phyloP scores from a whole-genome alignment of 192 early-diverging fungal species.

The Mortierella alpina region DNA sequence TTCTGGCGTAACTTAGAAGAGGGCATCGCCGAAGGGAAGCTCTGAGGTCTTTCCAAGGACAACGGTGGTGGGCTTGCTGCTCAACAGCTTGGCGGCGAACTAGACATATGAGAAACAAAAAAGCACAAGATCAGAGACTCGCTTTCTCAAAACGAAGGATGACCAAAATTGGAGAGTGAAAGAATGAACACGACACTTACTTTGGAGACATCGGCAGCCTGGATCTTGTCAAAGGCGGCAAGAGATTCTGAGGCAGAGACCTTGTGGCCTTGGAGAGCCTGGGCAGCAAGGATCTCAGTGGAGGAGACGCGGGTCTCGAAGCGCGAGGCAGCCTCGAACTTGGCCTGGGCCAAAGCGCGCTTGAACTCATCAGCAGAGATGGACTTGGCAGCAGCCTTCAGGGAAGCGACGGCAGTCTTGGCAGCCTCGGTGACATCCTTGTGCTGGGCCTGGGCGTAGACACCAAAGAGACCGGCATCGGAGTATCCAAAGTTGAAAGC shows the following conservation, averaged over 20 bases:
- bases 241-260: slow-evolving; percentile 28
- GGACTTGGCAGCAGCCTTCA: slow-evolving; percentile 65
- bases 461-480: slow-evolving; percentile 91
- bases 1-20: slow-evolving; percentile 52
- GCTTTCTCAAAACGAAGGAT: neutral
- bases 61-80: slow-evolving; percentile 81
- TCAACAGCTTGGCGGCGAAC: slow-evolving; percentile 71
- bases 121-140: neutral
- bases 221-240: slow-evolving; percentile 35
- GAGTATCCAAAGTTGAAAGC: slow-evolving; percentile 91
- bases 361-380: slow-evolving; percentile 65
- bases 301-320: slow-evolving; percentile 61
- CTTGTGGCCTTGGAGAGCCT: slow-evolving; percentile 51
- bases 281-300: slow-evolving; percentile 59
- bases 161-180: slow-evolving; percentile 10
- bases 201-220: slow-evolving; percentile 53
- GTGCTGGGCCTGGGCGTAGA: slow-evolving; percentile 71
- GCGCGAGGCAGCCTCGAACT: slow-evolving; percentile 62
- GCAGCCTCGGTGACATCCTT: slow-evolving; percentile 73
- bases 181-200: slow-evolving; percentile 54
- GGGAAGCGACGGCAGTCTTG: slow-evolving; percentile 66
- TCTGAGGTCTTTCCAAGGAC: slow-evolving; percentile 76
- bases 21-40: slow-evolving; percentile 83
- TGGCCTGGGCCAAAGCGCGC: slow-evolving; percentile 74
- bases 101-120: slow-evolving; percentile 36